Evolutionary conservation across 805 yeast genomes (phyloP), one percentile per base, ranked within the genome.

Genomic region (Wickerhamomyces bisporus): DNA sequence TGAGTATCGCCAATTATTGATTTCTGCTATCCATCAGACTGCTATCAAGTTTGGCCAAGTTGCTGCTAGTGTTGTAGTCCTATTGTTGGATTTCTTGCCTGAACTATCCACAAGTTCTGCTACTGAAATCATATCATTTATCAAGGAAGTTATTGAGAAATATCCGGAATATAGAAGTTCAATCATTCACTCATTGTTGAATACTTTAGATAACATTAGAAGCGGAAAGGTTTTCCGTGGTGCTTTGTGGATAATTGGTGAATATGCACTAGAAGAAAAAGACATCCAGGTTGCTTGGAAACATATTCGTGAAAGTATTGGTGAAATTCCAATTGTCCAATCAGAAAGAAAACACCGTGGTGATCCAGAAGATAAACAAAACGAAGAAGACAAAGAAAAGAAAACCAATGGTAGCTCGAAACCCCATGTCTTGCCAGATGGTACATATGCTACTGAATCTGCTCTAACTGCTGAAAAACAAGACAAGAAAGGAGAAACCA

Each of bases 381-480:
- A 47, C 4, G 66, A 58, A 10, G 58, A 48, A n/a, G 48, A 39
- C 12, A 52, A 40, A 5, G 55, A 49, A 15, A 45, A 39, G 16
- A 59, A 54, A 19, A 50, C 60, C 25, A 58, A 55, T 17, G 70
- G 66, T 27, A 58, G 63, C 6, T 58, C 64, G 27, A 86, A 86
- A 32, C 97, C 97, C 16, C 81, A 83, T 42, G 81, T 93, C 42
- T 72, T 93, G 48, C 96, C 98, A n/a, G 99, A 93, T 65, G 99
- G 99, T 51, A 93, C 99, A 0, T 93, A 93, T 63, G 98, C 98
- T 21, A 86, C 96, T 30, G 98, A 93, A 64, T 77, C 79, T 45
- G 93, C 95, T 0, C 64, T 81, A 40, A 83, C 83, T 13, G 65
- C 78, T 5, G 65, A 64, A 21, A 66, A 66, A 38, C 65, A 66